Evolutionary conservation across 2,329 filamentous ascomycete species (phyloP), one percentile per base, ranked within the genome.

Genomic region (Meredithiella fracta): DNA sequence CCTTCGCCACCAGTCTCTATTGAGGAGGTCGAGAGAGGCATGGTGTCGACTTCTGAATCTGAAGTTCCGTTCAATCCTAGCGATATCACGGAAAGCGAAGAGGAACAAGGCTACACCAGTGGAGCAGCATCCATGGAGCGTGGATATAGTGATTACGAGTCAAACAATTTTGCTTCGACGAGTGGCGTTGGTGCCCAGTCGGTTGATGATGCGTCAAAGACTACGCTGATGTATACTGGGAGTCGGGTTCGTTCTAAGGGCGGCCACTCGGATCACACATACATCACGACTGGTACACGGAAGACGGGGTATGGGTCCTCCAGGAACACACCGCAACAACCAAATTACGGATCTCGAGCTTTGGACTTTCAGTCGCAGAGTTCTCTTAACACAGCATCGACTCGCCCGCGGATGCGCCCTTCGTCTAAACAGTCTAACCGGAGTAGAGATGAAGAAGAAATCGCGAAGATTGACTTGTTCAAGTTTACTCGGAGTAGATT

Each of bases 1-100:
- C 85, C 89, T 0, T 89, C 85, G 1, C 86, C 88, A 11, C 86
- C 88, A 1, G 86, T 90, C 42, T 90, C 85, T 0, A 77, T 88
- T 23, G 84, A 89, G 63, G 83, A 80, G 58, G 74, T 72, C 55
- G 76, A 80, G 47, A 73, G 74, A 62, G 67, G 70, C 2, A 72
- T 73, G 0, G 72, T 72, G 20, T 74, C 73, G 40, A 64, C 67
- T 17, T 77, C 74, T 4, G 76, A 79, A 62, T 77, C 76, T 0
- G 78, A 77, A 60, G 70, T 70, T 17, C 73, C 73, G 52, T 75
- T 75, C 14, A 73, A 78, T 31, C 75, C 75, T 4, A 68, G 81
- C 55, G 78, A 80, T 58, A 67, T 75, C 51, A 73, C 82, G 0
- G 84, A 86, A 61, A 86, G 82, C 60, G 88, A 92, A 62, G 83